Evolutionary conservation across 257 asterid species (phyloP).

Genomic region (Solanum appendiculatum): DNA sequence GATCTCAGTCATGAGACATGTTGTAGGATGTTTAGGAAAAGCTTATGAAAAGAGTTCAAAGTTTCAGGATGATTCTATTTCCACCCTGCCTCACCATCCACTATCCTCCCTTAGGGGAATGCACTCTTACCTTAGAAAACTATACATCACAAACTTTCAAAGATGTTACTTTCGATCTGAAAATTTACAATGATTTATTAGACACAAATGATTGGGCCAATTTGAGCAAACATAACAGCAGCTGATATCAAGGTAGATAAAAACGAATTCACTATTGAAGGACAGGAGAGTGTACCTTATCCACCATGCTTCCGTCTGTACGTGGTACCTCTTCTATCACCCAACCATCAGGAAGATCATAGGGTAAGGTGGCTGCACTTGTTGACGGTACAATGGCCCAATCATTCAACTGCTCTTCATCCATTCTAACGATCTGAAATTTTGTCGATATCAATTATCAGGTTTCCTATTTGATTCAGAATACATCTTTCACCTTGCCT

Average conservation of each 20-base stretch:
- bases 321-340: conserved; percentile 66
- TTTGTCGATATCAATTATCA: neutral
- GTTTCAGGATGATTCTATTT: neutral
- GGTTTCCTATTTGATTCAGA: neutral
- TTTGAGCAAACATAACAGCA: neutral
- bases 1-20: neutral
- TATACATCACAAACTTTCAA: neutral
- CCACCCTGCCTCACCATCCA: neutral
- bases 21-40: neutral
- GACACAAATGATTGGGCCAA: neutral
- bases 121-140: neutral
- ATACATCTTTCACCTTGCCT: neutral
- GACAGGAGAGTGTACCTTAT: conserved; percentile 39
- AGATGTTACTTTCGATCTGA: neutral
- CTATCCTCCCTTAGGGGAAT: neutral
- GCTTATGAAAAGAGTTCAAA: neutral
- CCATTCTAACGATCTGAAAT: conserved; percentile 29
- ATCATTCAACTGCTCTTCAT: conserved; percentile 17
- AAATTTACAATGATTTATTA: neutral
- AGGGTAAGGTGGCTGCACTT: conserved; percentile 16
- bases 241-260: neutral
- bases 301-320: conserved; percentile 1
- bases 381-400: conserved; percentile 21
- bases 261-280: neutral
- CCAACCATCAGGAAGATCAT: conserved; percentile 76